Evolutionary conservation across 2,329 filamentous ascomycete species (phyloP), one percentile per base, ranked within the genome.

Genomic region (Akanthomyces lecanii): DNA sequence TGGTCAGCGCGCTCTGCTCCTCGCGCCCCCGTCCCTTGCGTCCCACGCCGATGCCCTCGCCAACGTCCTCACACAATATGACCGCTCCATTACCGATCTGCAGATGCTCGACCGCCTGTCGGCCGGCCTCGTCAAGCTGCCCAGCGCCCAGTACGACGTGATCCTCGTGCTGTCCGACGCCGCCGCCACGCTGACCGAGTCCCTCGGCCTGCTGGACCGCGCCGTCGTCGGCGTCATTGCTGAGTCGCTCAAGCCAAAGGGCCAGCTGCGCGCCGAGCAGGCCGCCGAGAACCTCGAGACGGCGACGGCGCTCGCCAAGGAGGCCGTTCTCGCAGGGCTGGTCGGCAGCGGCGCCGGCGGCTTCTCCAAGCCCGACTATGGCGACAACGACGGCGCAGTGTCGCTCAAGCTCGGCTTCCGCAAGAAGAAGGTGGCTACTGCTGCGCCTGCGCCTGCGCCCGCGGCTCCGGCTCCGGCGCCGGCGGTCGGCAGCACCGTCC

Each of bases 91-190:
- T 52, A 94, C 92, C 66, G 95, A 99, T 73, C 82, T 99, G 60
- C 95, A 98, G 76, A 99, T 99, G 95, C 89, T 99, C 65, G 95
- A 99, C 78, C 91, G 95, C 58, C 85, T 99, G 47, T 87, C 90
- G 2, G 85, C 90, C 42, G 92, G 92, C 65, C 82, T 97, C 44
- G 91, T 95, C 63, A 81, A 87, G 8, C 86, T 99, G 0, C 89
- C 93, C 1, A 69, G 84, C 61, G 79, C 85, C 55, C 90, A 90
- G 61, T 99, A 99, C 80, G 91, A 96, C 74, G 78, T 90, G 50
- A 85, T 98, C 50, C 84, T 97, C 54, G 83, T 99, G 61, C 87
- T 98, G 66, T 89, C 90, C 66, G 91, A 93, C 75, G 83, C 88
- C 71, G 87, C 87, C 67, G 81, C 86, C 54, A 77, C 82, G n/a